Base-by-base conservation (phyloP, 441 rosid species). In the Pelargonium myrrhifolium region DNA sequence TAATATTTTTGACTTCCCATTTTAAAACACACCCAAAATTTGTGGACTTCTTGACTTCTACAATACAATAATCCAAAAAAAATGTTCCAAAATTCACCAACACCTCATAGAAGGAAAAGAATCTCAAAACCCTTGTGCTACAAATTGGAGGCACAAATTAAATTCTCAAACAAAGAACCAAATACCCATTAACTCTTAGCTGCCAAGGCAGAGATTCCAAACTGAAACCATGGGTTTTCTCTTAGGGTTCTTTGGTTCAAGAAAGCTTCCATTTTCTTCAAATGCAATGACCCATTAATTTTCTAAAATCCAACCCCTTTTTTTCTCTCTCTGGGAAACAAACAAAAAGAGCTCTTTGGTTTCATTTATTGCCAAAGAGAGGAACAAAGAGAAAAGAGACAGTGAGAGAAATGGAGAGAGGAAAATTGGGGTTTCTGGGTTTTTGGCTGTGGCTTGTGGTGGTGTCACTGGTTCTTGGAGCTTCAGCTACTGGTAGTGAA, bases 391-490 rank as follows among this genome's bases (percentile, higher is more conserved):
- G 37, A 8, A 56, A 21, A 56, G 0, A 56, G 62, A 56, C 9
- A 56, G 62, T 56, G 62, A 56, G 62, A 21, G 62, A 9, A 24
- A 56, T 56, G 62, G 10, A 21, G 31, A 56, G 62, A 56, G 62
- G 62, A 26, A 56, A 56, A 56, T 9, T 56, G 31, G 31, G 62
- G 21, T 21, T 56, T 56, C 28, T 56, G 62, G 62, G 62, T 56
- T 12, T 56, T 37, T 7, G 40, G 40, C 40, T 37, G 40, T 37
- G 40, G 62, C 24, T 56, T 28, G 28, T 56, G 31, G 62, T 56
- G 62, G 28, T 21, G 62, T 56, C 62, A 17, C 62, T 56, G 26
- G 62, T 18, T 56, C 62, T 56, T 56, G 62, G 62, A 20, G 62
- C 24, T 56, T 20, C 62, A 56, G 62, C 62, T 21, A 21, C 62